Base-by-base conservation (phyloP, 2,329 filamentous ascomycete species). In the Fusarium pseudoanthophilum region DNA sequence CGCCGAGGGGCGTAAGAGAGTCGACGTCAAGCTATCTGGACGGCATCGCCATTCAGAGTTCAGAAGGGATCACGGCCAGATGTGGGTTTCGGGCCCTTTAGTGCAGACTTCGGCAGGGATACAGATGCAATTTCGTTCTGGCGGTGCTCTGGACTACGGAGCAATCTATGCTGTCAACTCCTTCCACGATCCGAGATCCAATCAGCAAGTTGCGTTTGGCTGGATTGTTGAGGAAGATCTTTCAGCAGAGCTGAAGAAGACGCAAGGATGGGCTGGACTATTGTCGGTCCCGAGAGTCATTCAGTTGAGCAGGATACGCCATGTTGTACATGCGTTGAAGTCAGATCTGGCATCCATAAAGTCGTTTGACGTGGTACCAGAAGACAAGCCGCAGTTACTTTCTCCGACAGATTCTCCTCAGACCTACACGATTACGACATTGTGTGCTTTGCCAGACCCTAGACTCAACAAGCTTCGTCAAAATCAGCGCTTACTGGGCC, bases 161-260 rank as follows among this genome's bases (percentile, higher is more conserved):
- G n/a, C 16, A 11, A 30, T 57, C 0, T 57, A 57, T 57, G 53
- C 53, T 34, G 18, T 43, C 11, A 57, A 57, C 28, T 57, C 53
- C 4, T 57, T 57, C 28, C 16, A 42, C 5, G 53, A 57, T 34
- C 53, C 39, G 3, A 57, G 2, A 21, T 45, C 39, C 5, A 24
- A 21, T 11, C 39, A 34, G 1, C 39, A 45, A 45, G 21, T 57
- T 2, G 39, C 16, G 1, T 57, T 57, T 32, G 53, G 53, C 16
- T 57, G 53, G 53, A 26, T 57, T 34, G 16, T 57, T 15, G 53
- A 57, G n/a, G 53, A 57, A 34, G 53, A 57, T 13, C 26, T 57
- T 10, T 24, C 28, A 24, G 2, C 16, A 26, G 53, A 45, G 1
- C 11, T 45, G 4, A 57, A 20, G n/a, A 3, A 2, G 7, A 4